Base-by-base conservation (phyloP, 1,284 basidiomycete genomes). In the Sphagnurus paluster region DNA sequence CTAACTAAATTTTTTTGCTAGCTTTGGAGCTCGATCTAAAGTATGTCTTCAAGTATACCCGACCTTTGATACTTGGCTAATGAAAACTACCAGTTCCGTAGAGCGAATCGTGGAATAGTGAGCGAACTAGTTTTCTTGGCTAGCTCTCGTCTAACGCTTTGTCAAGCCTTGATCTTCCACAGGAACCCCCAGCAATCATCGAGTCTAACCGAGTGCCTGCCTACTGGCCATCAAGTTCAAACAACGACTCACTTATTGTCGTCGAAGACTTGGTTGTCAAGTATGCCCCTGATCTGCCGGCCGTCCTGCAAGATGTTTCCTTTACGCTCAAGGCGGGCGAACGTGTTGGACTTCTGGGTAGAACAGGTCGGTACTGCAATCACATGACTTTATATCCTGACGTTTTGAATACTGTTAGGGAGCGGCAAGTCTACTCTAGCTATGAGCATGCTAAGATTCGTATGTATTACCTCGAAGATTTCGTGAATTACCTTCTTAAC, bases 21-120 rank as follows among this genome's bases (percentile, higher is more conserved):
- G 75, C 73, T 7, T 70, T 88, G 19, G 82, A 86, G 58, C 65
- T 86, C 44, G 80, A 84, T 64, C 69, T 86, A 25, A 86, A 86
- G 80, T 82, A 56, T 8, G 79, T 67, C 16, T 23, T 20, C 26
- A 14, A 39, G 13, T 36, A 29, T 42, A 39, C 9, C 29, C 7
- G 5, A 24, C 9, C 20, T 52, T 1, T 40, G 13, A 11, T 16
- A 23, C 13, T 16, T 23, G 26, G 39, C 9, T 45, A 29, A 36
- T 44, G 9, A 28, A 13, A 28, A 17, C 23, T 16, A 24, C 9
- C 57, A 89, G 90, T 65, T 81, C 82, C 5, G 87, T 96, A 5
- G 94, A 97, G 65, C 85, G 93, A 48, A 77, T 95, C 5, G 80
- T 90, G 3, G 93, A 96, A 69, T 96, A 95, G 70, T 71, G 49